Conservation (phyloP, 108 stramenopile genomes). For the Aurantiochytrium sp. region DNA sequence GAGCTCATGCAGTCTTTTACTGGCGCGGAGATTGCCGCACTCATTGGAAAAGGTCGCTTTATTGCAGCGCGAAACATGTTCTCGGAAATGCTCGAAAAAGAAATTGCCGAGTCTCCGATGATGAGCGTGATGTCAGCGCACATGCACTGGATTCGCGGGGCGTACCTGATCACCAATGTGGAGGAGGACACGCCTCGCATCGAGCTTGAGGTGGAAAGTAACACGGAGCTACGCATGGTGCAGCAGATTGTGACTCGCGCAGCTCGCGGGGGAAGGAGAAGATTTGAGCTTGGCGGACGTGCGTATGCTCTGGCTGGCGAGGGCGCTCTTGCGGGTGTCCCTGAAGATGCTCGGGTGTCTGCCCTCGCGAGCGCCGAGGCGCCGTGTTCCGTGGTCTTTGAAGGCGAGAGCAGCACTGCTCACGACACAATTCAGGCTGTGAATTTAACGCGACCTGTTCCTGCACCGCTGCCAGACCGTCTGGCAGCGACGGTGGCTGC, state of each 20-base stretch:
- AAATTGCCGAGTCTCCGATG: neutral
- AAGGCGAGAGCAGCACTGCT: neutral
- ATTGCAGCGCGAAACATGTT: conserved; percentile 16
- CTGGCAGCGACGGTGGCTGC: neutral
- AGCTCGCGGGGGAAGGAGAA: neutral
- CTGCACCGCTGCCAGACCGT: neutral
- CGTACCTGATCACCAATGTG: conserved; percentile 27
- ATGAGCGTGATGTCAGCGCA: neutral
- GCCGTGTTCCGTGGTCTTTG: neutral
- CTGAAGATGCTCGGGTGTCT: neutral
- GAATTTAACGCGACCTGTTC: conserved; percentile 18
- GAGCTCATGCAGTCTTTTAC: conserved; percentile 34
- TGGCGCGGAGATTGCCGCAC: conserved; percentile 23
- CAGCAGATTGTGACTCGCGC: neutral
- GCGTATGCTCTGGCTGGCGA: neutral
- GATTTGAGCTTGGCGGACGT: neutral
- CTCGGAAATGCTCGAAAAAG: neutral
- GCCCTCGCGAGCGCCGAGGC: neutral
- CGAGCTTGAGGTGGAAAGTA: neutral
- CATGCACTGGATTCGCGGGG: conserved; percentile 21
- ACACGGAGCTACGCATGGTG: neutral
- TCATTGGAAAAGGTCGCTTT: neutral
- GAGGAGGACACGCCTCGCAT: neutral
- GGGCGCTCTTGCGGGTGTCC: neutral
- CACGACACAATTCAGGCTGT: conserved; percentile 26